Conservation (phyloP, 75 land plant species). For the Cryptomeria japonica region DNA sequence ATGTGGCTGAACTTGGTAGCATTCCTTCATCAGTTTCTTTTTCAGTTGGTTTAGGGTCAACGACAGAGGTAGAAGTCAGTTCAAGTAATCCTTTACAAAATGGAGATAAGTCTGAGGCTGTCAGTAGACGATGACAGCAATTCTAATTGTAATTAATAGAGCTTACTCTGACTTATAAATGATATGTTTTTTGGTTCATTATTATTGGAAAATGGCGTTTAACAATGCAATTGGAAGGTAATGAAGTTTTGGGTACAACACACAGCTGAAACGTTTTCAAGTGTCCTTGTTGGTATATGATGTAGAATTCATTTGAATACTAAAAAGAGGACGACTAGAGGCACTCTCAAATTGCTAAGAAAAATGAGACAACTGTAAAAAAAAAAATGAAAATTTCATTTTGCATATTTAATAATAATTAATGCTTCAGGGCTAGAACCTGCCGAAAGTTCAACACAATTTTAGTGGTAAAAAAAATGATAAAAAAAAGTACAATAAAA, state of each 20-base stretch:
- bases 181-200: not conserved
- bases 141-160: not conserved
- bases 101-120: slow-evolving; percentile 11
- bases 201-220: not conserved
- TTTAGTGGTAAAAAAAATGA: too few species aligned
- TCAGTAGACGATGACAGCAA: not conserved
- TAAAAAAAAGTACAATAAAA: too few species aligned
- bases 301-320: not conserved
- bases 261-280: not conserved
- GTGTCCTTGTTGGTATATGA: not conserved
- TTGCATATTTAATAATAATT: not conserved
- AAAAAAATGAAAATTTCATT: not conserved
- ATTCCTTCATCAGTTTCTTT: slow-evolving; percentile 13
- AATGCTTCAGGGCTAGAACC: too few species aligned
- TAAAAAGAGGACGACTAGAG: not conserved
- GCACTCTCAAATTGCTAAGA: not conserved
- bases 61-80: not conserved
- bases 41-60: not conserved
- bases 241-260: not conserved
- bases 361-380: not conserved
- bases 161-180: not conserved
- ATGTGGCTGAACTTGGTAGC: not conserved
- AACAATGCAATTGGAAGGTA: not conserved
- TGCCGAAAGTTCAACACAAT: too few species aligned
- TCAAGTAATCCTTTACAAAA: not conserved